Conservation (phyloP, 345 rosid species). For the Orychophragmus violaceus region DNA sequence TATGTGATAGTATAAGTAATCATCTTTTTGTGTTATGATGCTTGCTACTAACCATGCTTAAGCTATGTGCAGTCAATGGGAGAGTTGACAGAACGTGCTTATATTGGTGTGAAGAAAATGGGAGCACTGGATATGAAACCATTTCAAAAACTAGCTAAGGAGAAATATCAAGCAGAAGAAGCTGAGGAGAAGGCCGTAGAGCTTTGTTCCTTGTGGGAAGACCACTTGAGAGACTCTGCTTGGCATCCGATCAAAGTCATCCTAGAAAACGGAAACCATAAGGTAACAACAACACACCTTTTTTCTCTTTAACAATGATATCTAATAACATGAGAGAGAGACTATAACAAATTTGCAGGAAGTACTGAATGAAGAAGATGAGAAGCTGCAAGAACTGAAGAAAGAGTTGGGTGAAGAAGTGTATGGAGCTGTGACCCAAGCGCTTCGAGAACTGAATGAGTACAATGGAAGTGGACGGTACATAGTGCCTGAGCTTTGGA, state of each 20-base stretch:
- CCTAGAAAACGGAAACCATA: neutral
- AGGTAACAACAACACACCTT: constrained; percentile 3
- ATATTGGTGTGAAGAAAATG: constrained; percentile 26
- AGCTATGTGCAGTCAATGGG: constrained; percentile 21
- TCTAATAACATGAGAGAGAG: neutral
- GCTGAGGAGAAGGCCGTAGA: neutral
- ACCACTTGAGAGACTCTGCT: constrained; percentile 25
- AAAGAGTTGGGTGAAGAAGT: constrained; percentile 44
- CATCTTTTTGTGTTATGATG: neutral
- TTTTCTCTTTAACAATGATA: neutral
- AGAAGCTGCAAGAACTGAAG: constrained; percentile 41
- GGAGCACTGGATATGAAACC: constrained; percentile 25
- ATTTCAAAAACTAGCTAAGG: constrained; percentile 18
- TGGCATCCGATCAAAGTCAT: constrained; percentile 31
- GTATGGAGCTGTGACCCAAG: constrained; percentile 38
- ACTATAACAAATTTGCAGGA: constrained; percentile 29
- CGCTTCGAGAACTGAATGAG: constrained; percentile 46
- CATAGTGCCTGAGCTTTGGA: constrained; percentile 54
- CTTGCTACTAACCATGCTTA: neutral
- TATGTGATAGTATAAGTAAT: constrained; percentile 1
- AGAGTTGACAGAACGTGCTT: constrained; percentile 1
- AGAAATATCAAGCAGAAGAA: constrained; percentile 21
- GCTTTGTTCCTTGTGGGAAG: constrained; percentile 28
- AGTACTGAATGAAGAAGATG: constrained; percentile 42
- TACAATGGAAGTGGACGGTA: constrained; percentile 57